Percentiles rank a stretch among this genome's conserved stretches.
These are phyloP conservation scores for Furcasterigmium sp. DNA, from an alignment of 2,329 filamentous ascomycete genomes.

Conservation along the genomic window DNA sequence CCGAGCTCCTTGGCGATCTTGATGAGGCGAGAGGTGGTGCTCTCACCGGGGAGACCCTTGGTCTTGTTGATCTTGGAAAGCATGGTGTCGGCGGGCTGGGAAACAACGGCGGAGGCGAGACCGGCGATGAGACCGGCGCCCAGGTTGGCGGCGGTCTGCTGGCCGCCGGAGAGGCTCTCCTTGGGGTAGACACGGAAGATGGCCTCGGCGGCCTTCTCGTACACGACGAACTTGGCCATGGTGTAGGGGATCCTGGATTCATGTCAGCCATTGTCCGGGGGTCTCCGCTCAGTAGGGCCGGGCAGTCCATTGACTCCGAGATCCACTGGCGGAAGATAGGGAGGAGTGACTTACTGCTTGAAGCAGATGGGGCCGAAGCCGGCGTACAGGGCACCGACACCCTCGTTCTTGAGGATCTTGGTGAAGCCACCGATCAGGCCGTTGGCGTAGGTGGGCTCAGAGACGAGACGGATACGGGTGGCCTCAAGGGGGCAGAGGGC, in stretches of 20 bases:
- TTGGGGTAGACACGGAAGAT: constrained; percentile 69
- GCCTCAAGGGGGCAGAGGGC: constrained; percentile 89
- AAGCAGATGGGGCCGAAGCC: constrained; percentile 85
- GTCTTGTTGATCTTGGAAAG: constrained; percentile 96
- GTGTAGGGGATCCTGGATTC: constrained; percentile 74
- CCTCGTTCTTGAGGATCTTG: constrained; percentile 81
- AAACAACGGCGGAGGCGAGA: constrained; percentile 84
- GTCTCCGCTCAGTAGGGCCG: no score
- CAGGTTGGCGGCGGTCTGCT: constrained; percentile 80
- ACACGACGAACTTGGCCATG: constrained; percentile 93
- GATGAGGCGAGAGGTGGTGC: constrained; percentile 72
- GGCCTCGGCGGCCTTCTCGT: constrained; percentile 78
- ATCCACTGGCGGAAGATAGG: not conserved
- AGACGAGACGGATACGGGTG: constrained; percentile 89
- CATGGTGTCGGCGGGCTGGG: constrained; percentile 91
- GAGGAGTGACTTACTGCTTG: constrained; percentile 56
- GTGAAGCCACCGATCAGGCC: constrained; percentile 73
- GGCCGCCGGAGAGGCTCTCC: constrained; percentile 57
- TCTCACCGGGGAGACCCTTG: constrained; percentile 79
- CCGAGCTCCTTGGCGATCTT: constrained; percentile 88
- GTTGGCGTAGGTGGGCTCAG: constrained; percentile 77
- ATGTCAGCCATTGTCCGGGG: not conserved
- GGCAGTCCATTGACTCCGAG: no score
- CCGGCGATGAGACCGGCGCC: constrained; percentile 45
- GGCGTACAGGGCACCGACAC: constrained; percentile 81